phyloP scores from a whole-genome alignment of 2,329 filamentous ascomycete genomes.

The Pyrenophora graminea region DNA sequence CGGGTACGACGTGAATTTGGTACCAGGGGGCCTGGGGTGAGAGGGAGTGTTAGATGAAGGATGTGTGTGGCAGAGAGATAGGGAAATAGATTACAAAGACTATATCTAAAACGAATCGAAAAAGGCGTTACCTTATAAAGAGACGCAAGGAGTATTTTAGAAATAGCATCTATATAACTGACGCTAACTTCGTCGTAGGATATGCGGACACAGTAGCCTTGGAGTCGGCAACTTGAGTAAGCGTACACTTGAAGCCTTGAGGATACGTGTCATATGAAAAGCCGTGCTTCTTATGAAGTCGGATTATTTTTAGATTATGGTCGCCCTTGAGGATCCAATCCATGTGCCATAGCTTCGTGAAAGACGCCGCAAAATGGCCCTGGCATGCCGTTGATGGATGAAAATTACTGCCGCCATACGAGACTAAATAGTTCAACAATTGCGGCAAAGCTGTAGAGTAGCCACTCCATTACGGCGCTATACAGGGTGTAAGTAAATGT shows the following conservation, averaged over 20 bases:
- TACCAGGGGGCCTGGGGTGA: constrained; percentile 4
- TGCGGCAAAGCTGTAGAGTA: too few species aligned
- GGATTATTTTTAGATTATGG: constrained; percentile 39
- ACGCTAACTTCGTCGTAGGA: constrained; percentile 52
- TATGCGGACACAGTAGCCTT: constrained; percentile 49
- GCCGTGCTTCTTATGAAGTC: constrained; percentile 48
- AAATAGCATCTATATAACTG: constrained; percentile 49
- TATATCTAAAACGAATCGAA: too few species aligned
- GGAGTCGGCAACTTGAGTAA: constrained; percentile 13
- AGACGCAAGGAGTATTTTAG: constrained; percentile 41
- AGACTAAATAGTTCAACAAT: neutral
- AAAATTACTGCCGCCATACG: constrained; percentile 52
- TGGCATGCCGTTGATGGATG: constrained; percentile 48
- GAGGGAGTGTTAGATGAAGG: neutral
- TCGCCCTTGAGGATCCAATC: constrained; percentile 47
- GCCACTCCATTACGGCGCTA: too few species aligned
- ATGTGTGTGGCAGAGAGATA: neutral
- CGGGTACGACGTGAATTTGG: constrained; percentile 40
- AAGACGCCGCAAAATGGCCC: constrained; percentile 49
- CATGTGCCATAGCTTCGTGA: constrained; percentile 46
- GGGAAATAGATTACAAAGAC: too few species aligned
- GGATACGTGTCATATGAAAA: neutral
- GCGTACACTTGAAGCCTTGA: neutral
- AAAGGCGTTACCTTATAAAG: constrained; percentile 36
- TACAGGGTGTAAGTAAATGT: too few species aligned